A percentile compares a stretch with the other conserved stretches of the same genome.
Evolutionary conservation across 352 stramenopile species (phyloP).

Genomic region (Globisporangium solare): DNA sequence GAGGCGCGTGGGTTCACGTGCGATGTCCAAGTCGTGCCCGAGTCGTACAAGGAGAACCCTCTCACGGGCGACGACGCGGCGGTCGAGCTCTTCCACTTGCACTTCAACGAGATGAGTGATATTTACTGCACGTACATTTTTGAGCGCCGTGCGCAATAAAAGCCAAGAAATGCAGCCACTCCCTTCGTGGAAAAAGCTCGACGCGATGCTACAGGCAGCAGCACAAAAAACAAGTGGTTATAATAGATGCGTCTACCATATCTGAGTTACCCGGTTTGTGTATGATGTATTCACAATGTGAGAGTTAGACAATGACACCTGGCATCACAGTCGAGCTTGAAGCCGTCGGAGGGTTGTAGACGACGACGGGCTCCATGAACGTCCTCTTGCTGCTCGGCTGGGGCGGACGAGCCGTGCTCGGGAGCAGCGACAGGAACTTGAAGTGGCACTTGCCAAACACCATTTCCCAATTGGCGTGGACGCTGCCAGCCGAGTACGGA

Average conservation of each 20-base stretch:
- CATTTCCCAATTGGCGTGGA: constrained; percentile 76
- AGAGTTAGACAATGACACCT: constrained; percentile 4
- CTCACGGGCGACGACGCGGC: constrained; percentile 60
- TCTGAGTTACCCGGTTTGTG: not conserved
- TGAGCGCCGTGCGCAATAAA: constrained; percentile 30
- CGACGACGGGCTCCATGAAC: not conserved
- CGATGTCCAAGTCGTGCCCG: constrained; percentile 57
- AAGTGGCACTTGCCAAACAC: constrained; percentile 62
- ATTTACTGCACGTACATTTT: constrained; percentile 88
- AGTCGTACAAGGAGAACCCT: constrained; percentile 84
- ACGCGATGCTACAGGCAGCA: no score
- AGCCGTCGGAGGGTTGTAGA: not conserved
- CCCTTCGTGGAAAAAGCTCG: no score
- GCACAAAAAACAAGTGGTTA: not conserved
- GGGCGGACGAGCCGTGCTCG: constrained; percentile 36
- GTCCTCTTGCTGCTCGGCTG: constrained; percentile 17
- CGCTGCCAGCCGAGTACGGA: constrained; percentile 53
- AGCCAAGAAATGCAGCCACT: not conserved
- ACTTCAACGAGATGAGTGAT: constrained; percentile 90
- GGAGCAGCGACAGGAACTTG: constrained; percentile 57
- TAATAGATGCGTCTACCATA: constrained; percentile 1
- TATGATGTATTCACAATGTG: not conserved
- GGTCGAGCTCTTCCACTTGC: constrained; percentile 73
- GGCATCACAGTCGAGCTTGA: not conserved
- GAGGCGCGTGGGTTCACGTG: constrained; percentile 61